Evolutionary conservation across 345 rosid species (phyloP), one percentile per base, ranked within the genome.

Genomic region (Eucalyptus erythrocorys): DNA sequence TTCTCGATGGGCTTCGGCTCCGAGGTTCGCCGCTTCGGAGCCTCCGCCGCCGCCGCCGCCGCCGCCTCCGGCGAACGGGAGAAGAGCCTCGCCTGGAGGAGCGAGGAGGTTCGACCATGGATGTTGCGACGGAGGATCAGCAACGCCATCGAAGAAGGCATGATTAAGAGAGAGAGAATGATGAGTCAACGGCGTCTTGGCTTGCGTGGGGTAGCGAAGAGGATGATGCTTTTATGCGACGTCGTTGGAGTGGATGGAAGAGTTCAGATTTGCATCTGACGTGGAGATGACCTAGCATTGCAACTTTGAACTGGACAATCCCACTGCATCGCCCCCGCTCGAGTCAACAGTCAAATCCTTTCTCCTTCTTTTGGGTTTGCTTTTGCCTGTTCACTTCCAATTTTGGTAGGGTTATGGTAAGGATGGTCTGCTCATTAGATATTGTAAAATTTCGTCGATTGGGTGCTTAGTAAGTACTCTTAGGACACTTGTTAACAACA

Each of bases 121-220:
- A 89, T 79, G 87, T 88, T 91, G 43, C 98, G 96, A 26, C 96
- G 96, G 90, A 95, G 87, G 66, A 94, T 86, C 88, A 94, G 91
- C 13, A 92, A 86, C 92, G 94, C 93, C 97, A 95, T 95, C 34
- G 64, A 55, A 30, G 88, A 13, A 59, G 68, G 27, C 61, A 59
- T 81, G 34, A 40, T 24, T 40, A 37, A 48, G 88, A 87, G 43
- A 43, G 26, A 45, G 49, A 19, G 85, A 66, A 5, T 79, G 15
- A 6, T 82, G 57, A 87, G 40, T 10, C n/a, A 61, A 30, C 30
- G 17, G 17, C 17, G 68, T 61, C 34, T 24, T 57, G 32, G 68
- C 17, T 61, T 26, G 6, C n/a, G 6, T 1, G 1, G 30, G 32
- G 16, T 13, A 30, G 34, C 24, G 30, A 59, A 55, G 47, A 13